These are phyloP conservation scores for Vitis riparia DNA, from an alignment of 164 flowering plant species.

Conservation along the genomic window DNA sequence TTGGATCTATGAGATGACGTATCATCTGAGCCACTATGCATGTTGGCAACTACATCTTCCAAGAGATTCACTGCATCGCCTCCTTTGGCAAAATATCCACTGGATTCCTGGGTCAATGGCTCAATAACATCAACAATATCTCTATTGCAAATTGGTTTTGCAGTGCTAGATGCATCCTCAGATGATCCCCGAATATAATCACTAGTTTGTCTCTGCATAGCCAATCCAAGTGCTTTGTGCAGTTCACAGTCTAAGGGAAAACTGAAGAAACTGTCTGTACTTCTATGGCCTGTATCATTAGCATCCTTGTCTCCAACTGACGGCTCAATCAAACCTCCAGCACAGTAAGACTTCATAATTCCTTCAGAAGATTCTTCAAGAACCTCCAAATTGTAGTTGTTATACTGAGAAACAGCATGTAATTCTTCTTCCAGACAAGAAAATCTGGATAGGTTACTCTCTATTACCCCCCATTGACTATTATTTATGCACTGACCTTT, in stretches of 20 bases:
- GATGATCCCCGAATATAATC: conserved; percentile 16
- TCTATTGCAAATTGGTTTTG: conserved; percentile 14
- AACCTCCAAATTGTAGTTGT: conserved; percentile 5
- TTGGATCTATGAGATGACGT: conserved; percentile 20
- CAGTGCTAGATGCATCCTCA: conserved; percentile 20
- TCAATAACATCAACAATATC: conserved; percentile 17
- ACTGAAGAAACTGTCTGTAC: conserved; percentile 18
- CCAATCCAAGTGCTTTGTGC: conserved; percentile 50
- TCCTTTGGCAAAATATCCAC: conserved; percentile 17
- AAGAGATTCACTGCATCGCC: conserved; percentile 38
- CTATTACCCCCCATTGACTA: conserved; percentile 19
- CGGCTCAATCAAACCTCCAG: conserved; percentile 18
- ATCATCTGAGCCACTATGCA: conserved; percentile 25
- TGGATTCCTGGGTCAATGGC: conserved; percentile 22
- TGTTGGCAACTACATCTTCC: conserved; percentile 46
- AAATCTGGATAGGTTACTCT: conserved; percentile 15
- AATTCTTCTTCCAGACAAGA: conserved; percentile 30
- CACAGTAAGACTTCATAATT: conserved; percentile 19
- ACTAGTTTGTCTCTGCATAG: conserved; percentile 17
- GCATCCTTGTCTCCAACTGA: conserved; percentile 11
- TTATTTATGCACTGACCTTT: conserved; percentile 13
- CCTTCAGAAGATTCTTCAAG: conserved; percentile 11
- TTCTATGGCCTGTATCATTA: conserved; percentile 13
- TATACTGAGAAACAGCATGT: conserved; percentile 6
- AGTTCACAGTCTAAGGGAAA: conserved; percentile 51